Percentiles rank a stretch among this genome's conserved stretches.
Conservation (phyloP, 2,329 filamentous ascomycete species). For the Cercospora nicotianae region DNA sequence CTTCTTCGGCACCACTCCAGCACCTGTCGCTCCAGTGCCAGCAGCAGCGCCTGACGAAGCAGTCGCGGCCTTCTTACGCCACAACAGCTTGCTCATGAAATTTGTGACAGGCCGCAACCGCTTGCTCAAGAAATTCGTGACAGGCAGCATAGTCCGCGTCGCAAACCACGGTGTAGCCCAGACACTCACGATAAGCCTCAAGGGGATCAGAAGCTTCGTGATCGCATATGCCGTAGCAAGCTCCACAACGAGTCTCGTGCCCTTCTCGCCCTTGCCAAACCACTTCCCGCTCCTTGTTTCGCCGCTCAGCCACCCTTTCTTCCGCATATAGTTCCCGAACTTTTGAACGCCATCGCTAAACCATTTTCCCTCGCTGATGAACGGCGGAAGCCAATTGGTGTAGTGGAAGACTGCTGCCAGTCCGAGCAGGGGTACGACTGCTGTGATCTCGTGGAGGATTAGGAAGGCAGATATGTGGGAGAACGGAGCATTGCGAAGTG, state of each 20-base stretch:
- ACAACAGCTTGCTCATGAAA: conserved; percentile 43
- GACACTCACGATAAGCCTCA: conserved; percentile 73
- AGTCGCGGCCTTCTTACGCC: conserved; percentile 23
- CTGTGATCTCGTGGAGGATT: conserved; percentile 87
- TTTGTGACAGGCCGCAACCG: conserved; percentile 49
- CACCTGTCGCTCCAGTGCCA: conserved; percentile 39
- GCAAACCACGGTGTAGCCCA: conserved; percentile 96
- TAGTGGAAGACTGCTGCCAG: conserved; percentile 80
- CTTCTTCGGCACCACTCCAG: conserved; percentile 35
- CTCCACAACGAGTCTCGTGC: conserved; percentile 59
- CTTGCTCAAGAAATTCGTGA: conserved; percentile 42
- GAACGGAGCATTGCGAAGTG: conserved; percentile 72
- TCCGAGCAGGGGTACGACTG: conserved; percentile 73
- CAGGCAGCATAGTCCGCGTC: conserved; percentile 57
- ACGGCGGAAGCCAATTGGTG: conserved; percentile 67
- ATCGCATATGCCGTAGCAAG: conserved; percentile 87
- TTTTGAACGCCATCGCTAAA: conserved; percentile 64
- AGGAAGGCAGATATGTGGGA: conserved; percentile 85
- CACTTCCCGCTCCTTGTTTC: conserved; percentile 36
- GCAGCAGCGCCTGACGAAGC: conserved; percentile 28
- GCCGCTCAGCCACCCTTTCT: conserved; percentile 77
- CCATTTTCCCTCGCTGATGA: conserved; percentile 54
- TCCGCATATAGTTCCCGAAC: conserved; percentile 74
- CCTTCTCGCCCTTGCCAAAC: conserved; percentile 45
- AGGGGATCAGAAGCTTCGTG: conserved; percentile 79